Evolutionary conservation across 768 basidiomycete species (phyloP).

Genomic region (Lentinula boryana): DNA sequence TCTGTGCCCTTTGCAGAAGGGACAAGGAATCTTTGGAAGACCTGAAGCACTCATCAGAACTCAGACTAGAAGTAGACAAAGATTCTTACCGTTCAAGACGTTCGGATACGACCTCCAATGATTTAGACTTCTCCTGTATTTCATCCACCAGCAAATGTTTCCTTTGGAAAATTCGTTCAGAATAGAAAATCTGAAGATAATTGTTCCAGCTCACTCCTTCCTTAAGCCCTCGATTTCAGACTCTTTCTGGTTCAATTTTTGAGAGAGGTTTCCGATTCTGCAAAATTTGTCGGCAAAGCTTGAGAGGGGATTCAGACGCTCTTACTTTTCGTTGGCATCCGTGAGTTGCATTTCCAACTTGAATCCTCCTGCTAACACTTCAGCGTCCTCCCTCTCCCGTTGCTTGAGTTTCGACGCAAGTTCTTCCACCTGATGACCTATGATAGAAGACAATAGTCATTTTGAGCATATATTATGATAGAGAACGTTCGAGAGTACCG

Average conservation of each 20-base stretch:
- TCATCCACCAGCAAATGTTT: background rate
- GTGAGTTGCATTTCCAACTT: conserved; percentile 10
- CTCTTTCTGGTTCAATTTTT: background rate
- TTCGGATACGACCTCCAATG: background rate
- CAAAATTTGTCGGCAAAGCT: background rate
- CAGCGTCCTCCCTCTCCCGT: conserved; percentile 13
- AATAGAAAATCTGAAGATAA: background rate
- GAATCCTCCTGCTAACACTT: conserved; percentile 8
- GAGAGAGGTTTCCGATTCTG: background rate
- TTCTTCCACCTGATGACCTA: conserved; percentile 12
- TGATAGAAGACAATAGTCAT: background rate
- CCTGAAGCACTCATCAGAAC: background rate
- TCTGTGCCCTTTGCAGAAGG: background rate
- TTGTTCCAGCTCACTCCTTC: background rate
- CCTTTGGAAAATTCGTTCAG: background rate
- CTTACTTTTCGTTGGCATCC: conserved; percentile 13
- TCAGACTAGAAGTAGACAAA: too few relatives aligned
- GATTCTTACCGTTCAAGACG: background rate
- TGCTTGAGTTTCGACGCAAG: conserved; percentile 11
- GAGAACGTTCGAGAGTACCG: conserved; percentile 1
- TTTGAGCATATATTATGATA: background rate
- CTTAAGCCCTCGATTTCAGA: background rate
- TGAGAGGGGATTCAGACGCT: background rate
- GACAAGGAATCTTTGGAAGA: background rate
- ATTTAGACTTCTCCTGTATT: background rate